These are phyloP conservation scores for Phytophthora parvispora DNA, from an alignment of 352 stramenopile species.

Conservation along the genomic window DNA sequence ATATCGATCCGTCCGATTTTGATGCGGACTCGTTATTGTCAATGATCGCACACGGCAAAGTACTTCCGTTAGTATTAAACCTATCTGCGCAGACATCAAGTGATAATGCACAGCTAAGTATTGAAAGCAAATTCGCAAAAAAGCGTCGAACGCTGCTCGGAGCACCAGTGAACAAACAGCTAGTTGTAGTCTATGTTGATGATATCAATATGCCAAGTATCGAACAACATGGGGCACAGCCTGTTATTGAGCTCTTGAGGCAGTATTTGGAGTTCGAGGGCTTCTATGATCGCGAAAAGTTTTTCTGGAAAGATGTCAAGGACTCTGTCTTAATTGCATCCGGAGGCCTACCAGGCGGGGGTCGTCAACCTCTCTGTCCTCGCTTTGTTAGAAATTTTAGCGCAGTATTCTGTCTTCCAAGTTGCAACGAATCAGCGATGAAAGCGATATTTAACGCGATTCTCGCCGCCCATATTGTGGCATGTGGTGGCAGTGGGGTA, in stretches of 20 bases:
- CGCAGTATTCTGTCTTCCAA: constrained; percentile 75
- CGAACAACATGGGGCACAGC: constrained; percentile 81
- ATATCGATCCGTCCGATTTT: constrained; percentile 22
- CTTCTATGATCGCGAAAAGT: constrained; percentile 87
- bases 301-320: constrained; percentile 85
- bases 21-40: constrained; percentile 18
- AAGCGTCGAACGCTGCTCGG: constrained; percentile 95
- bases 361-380: constrained; percentile 62
- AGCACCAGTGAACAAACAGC: constrained; percentile 73
- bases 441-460: constrained; percentile 93
- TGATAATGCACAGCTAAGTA: constrained; percentile 79
- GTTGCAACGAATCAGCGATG: constrained; percentile 80
- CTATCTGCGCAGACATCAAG: constrained; percentile 92
- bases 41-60: constrained; percentile 29
- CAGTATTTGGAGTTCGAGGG: constrained; percentile 78
- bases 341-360: constrained; percentile 67
- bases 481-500: constrained; percentile 5
- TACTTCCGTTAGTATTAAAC: constrained; percentile 74
- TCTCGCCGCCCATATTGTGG: constrained; percentile 61
- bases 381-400: constrained; percentile 81
- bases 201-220: constrained; percentile 93
- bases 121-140: constrained; percentile 93
- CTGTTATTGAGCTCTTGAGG: constrained; percentile 81
- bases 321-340: constrained; percentile 76
- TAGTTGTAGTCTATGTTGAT: constrained; percentile 91